Conservation (phyloP, 2,329 filamentous ascomycete species). For the Helicocarpus griseus region DNA sequence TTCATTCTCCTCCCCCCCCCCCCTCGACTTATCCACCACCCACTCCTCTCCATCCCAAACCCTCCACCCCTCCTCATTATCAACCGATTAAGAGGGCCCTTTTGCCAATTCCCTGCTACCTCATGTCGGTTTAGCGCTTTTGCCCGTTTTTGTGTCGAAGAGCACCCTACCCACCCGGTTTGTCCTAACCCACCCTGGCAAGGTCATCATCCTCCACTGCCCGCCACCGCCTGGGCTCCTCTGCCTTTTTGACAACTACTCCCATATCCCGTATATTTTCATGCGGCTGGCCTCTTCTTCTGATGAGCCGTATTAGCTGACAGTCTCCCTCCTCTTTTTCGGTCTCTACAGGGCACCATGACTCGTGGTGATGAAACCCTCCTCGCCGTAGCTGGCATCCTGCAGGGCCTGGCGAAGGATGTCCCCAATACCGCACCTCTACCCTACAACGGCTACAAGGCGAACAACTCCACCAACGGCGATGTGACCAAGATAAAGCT, state of each 20-base stretch:
- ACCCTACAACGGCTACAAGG: slow-evolving; percentile 16
- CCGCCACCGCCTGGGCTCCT: background rate
- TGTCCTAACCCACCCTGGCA: background rate
- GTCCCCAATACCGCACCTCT: slow-evolving; percentile 23
- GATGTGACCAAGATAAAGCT: slow-evolving; percentile 52
- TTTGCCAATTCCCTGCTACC: slow-evolving; percentile 8
- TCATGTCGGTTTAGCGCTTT: slow-evolving; percentile 7
- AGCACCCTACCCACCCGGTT: slow-evolving; percentile 4
- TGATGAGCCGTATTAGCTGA: background rate
- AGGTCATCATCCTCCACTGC: background rate
- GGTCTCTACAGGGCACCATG: slow-evolving; percentile 30
- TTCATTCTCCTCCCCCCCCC: background rate
- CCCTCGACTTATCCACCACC: background rate
- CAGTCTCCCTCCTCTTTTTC: slow-evolving; percentile 5
- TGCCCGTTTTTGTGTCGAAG: slow-evolving; percentile 3
- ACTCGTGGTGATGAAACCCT: slow-evolving; percentile 39
- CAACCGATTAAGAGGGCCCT: slow-evolving; percentile 10
- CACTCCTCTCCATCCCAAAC: slow-evolving; percentile 2
- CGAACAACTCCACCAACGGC: slow-evolving; percentile 37
- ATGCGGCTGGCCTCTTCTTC: slow-evolving; percentile 2
- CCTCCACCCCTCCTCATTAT: slow-evolving; percentile 3
- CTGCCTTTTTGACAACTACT: slow-evolving; percentile 7
- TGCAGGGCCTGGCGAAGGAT: slow-evolving; percentile 38
- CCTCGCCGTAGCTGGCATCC: slow-evolving; percentile 35
- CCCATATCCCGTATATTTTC: slow-evolving; percentile 5